Conservation (phyloP, 1,139 yeast species). For the Trichomonascaceae sp. region DNA sequence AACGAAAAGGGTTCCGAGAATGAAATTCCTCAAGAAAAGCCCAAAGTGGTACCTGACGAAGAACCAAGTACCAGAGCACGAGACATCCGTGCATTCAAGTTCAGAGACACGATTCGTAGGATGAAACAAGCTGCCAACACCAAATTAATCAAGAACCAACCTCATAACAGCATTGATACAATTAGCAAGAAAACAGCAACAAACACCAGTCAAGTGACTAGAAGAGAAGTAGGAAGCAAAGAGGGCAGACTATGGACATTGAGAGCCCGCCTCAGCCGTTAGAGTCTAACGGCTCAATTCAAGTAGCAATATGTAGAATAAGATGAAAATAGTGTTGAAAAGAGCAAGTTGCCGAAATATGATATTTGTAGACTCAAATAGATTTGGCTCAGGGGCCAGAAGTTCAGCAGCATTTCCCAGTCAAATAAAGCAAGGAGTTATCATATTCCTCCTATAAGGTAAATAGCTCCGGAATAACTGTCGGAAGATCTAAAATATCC, state of each 20-base stretch:
- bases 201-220: background rate
- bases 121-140: constrained; percentile 4
- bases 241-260: background rate
- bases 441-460: background rate
- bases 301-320: background rate
- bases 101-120: constrained; percentile 1
- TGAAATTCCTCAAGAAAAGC: background rate
- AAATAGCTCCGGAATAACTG: constrained; percentile 46
- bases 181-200: background rate
- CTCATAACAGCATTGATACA: background rate
- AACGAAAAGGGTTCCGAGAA: background rate
- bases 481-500: constrained; percentile 43
- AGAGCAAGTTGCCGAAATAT: too few relatives aligned
- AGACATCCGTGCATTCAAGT: background rate
- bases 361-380: background rate
- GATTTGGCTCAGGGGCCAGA: background rate
- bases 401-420: too few relatives aligned
- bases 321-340: background rate
- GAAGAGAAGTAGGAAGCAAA: background rate
- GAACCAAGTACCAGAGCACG: background rate
- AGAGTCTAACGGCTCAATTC: background rate
- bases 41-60: background rate
- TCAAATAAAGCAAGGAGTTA: background rate
- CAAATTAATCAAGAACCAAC: background rate
- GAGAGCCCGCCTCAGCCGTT: background rate